Conservation (phyloP, 352 stramenopile species). For the Phytophthora idaei region DNA sequence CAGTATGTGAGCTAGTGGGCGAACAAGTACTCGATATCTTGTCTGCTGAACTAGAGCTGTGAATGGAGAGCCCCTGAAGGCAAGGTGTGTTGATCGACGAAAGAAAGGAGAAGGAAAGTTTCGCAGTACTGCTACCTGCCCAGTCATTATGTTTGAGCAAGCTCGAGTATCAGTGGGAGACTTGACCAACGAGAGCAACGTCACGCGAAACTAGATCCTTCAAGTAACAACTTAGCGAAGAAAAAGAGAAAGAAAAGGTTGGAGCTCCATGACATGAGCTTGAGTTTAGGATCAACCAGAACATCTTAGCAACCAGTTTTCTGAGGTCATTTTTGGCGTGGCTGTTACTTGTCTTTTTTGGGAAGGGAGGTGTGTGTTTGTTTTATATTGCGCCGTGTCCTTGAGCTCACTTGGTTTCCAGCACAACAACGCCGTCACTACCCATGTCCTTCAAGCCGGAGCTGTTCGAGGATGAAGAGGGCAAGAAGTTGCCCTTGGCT, state of each 20-base stretch:
- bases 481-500: slow-evolving; percentile 76
- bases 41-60: neutral
- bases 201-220: slow-evolving; percentile 6
- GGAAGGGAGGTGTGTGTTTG: neutral
- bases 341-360: slow-evolving; percentile 40
- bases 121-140: too few relatives aligned
- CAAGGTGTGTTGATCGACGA: slow-evolving; percentile 1
- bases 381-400: too few relatives aligned
- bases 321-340: slow-evolving; percentile 17
- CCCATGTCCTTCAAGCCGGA: slow-evolving; percentile 75
- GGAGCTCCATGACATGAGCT: neutral
- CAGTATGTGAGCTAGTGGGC: neutral
- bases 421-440: neutral
- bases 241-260: slow-evolving; percentile 2
- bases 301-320: neutral
- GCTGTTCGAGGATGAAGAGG: slow-evolving; percentile 71
- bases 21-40: neutral
- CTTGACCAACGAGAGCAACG: neutral
- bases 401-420: slow-evolving; percentile 11
- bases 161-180: neutral
- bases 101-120: neutral
- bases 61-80: neutral
- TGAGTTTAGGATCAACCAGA: too few relatives aligned
- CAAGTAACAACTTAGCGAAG: slow-evolving; percentile 3
- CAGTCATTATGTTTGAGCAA: slow-evolving; percentile 2